Evolutionary conservation across 2,329 filamentous ascomycete genomes (phyloP).

Genomic region (Trichoderma atrobrunneum): DNA sequence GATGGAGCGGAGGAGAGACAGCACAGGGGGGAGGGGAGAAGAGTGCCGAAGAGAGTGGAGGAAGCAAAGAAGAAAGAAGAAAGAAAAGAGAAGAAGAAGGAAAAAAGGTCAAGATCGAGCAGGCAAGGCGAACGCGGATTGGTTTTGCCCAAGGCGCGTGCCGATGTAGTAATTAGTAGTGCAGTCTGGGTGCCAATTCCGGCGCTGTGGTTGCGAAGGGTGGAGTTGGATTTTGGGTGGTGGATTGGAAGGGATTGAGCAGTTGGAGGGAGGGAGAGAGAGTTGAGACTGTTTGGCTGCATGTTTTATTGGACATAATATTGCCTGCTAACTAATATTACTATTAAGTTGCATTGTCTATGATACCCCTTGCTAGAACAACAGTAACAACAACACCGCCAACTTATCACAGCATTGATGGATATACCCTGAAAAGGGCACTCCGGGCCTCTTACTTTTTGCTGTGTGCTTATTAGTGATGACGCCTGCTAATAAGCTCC

Average conservation of each 20-base stretch:
- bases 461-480: neutral
- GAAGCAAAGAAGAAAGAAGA: neutral
- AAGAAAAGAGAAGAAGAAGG: neutral
- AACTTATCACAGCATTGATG: neutral
- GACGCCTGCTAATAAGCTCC: neutral
- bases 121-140: slow-evolving; percentile 1
- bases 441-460: neutral
- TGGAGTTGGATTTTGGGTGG: slow-evolving; percentile 1
- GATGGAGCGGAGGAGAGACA: neutral
- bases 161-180: neutral
- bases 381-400: neutral
- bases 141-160: slow-evolving; percentile 15
- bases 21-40: neutral
- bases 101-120: neutral
- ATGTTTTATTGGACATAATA: neutral
- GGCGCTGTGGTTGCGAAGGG: neutral
- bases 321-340: neutral
- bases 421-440: neutral
- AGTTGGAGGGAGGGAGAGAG: neutral
- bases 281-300: neutral
- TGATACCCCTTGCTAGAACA: neutral
- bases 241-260: neutral
- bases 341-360: neutral
- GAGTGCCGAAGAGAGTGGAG: neutral
- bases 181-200: slow-evolving; percentile 12